Percentiles rank a stretch among this genome's conserved stretches.
Evolutionary conservation across 305 asterid species (phyloP).

Genomic region (Striga hermonthica): DNA sequence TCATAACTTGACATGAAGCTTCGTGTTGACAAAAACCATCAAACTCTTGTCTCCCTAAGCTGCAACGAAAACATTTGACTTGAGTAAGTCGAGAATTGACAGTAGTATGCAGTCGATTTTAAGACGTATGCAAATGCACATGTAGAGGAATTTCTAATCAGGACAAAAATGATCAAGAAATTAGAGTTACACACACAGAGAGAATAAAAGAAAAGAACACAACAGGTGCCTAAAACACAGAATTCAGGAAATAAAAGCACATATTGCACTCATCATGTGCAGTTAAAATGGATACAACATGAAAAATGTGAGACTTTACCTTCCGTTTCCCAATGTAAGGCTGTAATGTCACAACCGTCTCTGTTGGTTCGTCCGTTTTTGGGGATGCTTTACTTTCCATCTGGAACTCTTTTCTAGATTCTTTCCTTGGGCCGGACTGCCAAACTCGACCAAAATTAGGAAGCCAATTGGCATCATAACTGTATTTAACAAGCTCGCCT

Average conservation of each 20-base stretch:
- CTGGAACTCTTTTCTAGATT: constrained; percentile 72
- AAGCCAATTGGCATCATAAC: constrained; percentile 68
- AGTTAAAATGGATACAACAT: neutral
- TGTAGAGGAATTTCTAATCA: no score
- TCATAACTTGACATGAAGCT: no score
- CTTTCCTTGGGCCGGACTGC: constrained; percentile 90
- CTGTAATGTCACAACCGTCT: constrained; percentile 49
- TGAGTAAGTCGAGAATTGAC: constrained; percentile 7
- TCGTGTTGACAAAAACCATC: constrained; percentile 15
- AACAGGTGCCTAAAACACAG: neutral
- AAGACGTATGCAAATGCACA: no score
- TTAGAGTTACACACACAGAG: no score
- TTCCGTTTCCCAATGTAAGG: constrained; percentile 89
- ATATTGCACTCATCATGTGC: neutral
- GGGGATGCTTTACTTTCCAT: constrained; percentile 40
- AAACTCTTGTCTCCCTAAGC: constrained; percentile 34
- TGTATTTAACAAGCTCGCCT: constrained; percentile 52
- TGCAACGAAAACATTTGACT: constrained; percentile 29
- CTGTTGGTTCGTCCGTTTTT: constrained; percentile 43
- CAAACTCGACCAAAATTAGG: constrained; percentile 95
- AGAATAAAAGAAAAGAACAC: neutral
- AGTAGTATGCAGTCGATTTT: neutral
- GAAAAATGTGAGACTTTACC: constrained; percentile 40
- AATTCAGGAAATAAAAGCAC: neutral
- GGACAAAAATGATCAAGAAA: no score